Evolutionary conservation across 345 rosid species (phyloP).

Genomic region (Trapa bicornis): DNA sequence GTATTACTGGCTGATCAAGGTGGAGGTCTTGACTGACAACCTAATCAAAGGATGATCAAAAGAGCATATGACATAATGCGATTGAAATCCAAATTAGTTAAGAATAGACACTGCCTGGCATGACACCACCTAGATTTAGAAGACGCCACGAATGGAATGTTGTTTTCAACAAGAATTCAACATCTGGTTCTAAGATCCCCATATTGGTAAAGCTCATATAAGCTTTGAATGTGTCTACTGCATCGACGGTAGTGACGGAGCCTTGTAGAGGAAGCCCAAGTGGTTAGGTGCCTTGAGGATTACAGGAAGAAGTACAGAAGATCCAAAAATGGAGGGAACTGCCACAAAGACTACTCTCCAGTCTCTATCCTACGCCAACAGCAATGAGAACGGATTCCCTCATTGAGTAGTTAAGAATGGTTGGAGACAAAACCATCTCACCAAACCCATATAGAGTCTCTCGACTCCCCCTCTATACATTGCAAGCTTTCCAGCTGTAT

Average conservation of each 20-base stretch:
- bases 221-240: too few species aligned
- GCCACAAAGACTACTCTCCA: conserved; percentile 36
- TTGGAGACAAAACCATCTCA: conserved; percentile 50
- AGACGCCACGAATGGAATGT: too few species aligned
- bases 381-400: conserved; percentile 8
- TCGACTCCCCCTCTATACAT: neutral
- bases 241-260: too few species aligned
- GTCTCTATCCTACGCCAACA: conserved; percentile 12
- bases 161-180: too few species aligned
- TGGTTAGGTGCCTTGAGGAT: conserved; percentile 15
- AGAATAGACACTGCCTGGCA: too few species aligned
- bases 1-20: neutral
- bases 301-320: neutral
- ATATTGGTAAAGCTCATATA: too few species aligned
- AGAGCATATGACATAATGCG: too few species aligned
- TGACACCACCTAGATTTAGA: too few species aligned
- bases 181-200: too few species aligned
- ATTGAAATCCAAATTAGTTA: too few species aligned
- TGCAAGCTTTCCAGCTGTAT: conserved; percentile 1
- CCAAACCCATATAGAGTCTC: conserved; percentile 31
- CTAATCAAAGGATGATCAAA: neutral
- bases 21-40: neutral
- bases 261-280: neutral
- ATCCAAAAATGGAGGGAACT: neutral
- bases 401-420: conserved; percentile 18